Base-by-base conservation (phyloP, 2,329 filamentous ascomycete genomes). In the Diaporthe caulivora region DNA sequence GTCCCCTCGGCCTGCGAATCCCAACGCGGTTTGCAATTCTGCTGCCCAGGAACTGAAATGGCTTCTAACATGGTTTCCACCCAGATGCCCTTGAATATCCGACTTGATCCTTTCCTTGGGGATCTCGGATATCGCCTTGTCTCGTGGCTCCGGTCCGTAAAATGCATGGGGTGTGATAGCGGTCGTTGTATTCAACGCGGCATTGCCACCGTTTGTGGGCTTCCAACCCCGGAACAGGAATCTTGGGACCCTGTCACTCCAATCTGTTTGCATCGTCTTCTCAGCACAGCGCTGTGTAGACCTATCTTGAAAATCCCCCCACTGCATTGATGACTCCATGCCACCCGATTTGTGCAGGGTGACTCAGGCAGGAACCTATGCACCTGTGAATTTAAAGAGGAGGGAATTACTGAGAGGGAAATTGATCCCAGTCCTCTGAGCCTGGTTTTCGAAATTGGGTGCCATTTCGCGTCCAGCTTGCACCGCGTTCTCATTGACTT, bases 151-250 rank as follows among this genome's bases (percentile, higher is more conserved):
- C 44, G 31, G 5, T 8, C 62, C 44, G 18, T 51, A 67, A n/a
- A 67, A 67, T 6, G 62, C 62, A 26, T 67, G 62, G 15, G 62
- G 62, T 24, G 26, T 67, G 8, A 67, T 31, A 13, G 42, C 29
- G 4, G 4, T 11, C 21, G n/a, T 67, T 1, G 44, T 67, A 13
- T 67, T 67, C 21, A 67, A 26, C 5, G 8, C 3, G 8, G 29
- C 4, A 26, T 67, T 67, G 4, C 62, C 62, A 53, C 62, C 62
- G 11, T 21, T 26, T 26, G 13, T 1, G 15, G 44, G 8, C 5
- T 40, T 67, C 62, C 62, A 67, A 3, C 62, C 62, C 15, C 62
- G 7, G 29, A 67, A 67, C 44, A 67, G 2, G n/a, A 67, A 67
- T 10, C 44, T 24, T 8, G 62, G 62, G 13, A 18, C 26, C 62